Evolutionary conservation across 148 eudicot genomes (phyloP), one percentile per base, ranked within the genome.

Genomic region (Amaranthus palmeri): DNA sequence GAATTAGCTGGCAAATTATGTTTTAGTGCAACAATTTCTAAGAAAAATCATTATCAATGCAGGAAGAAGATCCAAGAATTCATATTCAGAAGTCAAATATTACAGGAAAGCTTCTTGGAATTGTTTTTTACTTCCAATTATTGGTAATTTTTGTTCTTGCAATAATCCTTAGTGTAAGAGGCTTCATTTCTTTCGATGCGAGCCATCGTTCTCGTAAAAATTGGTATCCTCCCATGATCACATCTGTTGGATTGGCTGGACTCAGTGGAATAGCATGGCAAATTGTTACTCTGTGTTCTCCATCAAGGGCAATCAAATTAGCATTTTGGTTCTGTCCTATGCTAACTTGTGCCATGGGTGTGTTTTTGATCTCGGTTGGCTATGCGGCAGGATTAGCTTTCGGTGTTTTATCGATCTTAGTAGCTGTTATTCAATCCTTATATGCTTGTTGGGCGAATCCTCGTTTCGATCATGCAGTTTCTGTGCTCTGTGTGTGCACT

Each of bases 401-500:
- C 7, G 89, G 80, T 0, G 77, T 75, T 3, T 13, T 83, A 5
- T 81, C 85, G 2, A 67, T 88, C 11, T 25, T 83, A 1, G 85
- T 78, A 0, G 71, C 87, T 4, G 47, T 86, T 3, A 55, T 83
- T 9, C 86, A 78, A 18, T 80, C 88, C 3, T 74, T 87, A 3
- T 87, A 90, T 44, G 83, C 85, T 0, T 90, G 92, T 17, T 90
- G 92, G 96, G 85, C 74, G 40, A 81, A 66, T 45, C 87, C 88
- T 0, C 71, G 87, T 3, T 81, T 87, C 17, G 72, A 79, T 5
- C 82, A 86, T 18, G 79, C 86, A 4, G 50, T 36, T n/a, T 64
- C 76, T 3, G 72, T 90, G 2, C 12, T 88, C 6, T 58, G 77
- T 68, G 78, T 69, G 42, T 83, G 85, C 2, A 51, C 66, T 9